A percentile compares a stretch with the other conserved stretches of the same genome.
Evolutionary conservation across 345 rosid species (phyloP).

Genomic region (Camelina neglecta): DNA sequence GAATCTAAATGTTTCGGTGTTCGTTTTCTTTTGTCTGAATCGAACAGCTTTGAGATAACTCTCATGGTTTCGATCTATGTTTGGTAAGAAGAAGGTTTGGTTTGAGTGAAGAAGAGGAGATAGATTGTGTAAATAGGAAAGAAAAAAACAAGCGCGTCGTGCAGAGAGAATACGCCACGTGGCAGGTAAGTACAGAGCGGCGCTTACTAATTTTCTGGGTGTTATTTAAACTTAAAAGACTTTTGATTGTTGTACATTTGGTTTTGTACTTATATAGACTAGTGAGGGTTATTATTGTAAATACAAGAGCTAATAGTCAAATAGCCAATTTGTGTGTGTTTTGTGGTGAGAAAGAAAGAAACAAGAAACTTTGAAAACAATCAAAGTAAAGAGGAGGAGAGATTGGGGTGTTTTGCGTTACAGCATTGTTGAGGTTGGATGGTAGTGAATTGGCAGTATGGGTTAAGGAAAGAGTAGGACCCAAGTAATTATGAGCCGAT

Average conservation of each 20-base stretch:
- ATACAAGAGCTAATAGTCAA: neutral
- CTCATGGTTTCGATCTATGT: conserved; percentile 42
- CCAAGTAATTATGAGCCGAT: conserved; percentile 12
- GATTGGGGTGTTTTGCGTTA: conserved; percentile 34
- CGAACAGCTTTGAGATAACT: conserved; percentile 55
- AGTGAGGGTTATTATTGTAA: conserved; percentile 27
- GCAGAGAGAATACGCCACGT: conserved; percentile 39
- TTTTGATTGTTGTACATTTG: conserved; percentile 6
- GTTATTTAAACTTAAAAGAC: neutral
- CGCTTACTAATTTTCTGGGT: conserved; percentile 5
- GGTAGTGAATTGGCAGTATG: conserved; percentile 33
- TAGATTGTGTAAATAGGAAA: neutral
- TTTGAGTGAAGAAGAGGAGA: conserved; percentile 21
- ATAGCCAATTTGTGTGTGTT: conserved; percentile 14
- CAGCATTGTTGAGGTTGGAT: conserved; percentile 44
- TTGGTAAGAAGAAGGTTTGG: conserved; percentile 20
- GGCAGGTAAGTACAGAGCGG: conserved; percentile 35
- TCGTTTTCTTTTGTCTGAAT: conserved; percentile 36
- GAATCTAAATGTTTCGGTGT: conserved; percentile 35
- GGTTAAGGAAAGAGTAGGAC: conserved; percentile 28
- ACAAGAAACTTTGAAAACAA: conserved; percentile 15
- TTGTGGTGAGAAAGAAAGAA: conserved; percentile 28
- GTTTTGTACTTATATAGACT: conserved; percentile 23
- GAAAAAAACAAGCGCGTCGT: conserved; percentile 22
- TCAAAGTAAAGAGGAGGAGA: neutral